A percentile compares a stretch with the other conserved stretches of the same genome.
Conservation (phyloP, 306 rosid genomes). For the Quercus glauca region DNA sequence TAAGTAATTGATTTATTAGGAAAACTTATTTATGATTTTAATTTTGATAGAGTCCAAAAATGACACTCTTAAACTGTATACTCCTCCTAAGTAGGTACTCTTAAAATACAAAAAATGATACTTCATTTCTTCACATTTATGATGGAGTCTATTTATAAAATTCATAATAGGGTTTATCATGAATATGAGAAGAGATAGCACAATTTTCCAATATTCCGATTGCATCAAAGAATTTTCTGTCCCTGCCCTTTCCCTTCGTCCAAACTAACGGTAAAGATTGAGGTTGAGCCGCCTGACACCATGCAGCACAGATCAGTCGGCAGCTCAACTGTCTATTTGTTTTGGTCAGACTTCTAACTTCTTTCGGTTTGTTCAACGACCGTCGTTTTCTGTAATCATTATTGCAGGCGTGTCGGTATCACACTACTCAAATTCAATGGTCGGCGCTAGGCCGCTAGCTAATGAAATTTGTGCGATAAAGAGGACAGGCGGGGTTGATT, state of each 20-base stretch:
- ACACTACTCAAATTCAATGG: neutral
- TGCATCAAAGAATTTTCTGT: too few relatives aligned
- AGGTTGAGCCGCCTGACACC: too few relatives aligned
- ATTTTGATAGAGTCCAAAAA: too few relatives aligned
- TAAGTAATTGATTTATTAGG: too few relatives aligned
- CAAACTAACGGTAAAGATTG: too few relatives aligned
- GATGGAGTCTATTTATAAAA: accelerated
- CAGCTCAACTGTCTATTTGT: neutral
- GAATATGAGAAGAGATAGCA: accelerated
- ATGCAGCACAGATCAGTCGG: neutral
- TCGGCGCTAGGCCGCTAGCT: neutral
- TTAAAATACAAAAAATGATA: accelerated
- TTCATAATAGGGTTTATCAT: accelerated
- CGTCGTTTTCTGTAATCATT: neutral
- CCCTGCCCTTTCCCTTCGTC: too few relatives aligned
- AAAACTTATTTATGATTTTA: too few relatives aligned
- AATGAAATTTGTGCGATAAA: neutral
- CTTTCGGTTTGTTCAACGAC: neutral
- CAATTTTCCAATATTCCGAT: too few relatives aligned
- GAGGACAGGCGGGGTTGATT: too few relatives aligned
- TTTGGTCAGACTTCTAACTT: neutral
- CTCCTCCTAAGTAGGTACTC: accelerated
- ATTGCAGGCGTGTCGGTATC: conserved; percentile 7
- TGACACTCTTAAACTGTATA: too few relatives aligned
- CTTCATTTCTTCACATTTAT: accelerated